phyloP scores from a whole-genome alignment of 257 asterid species.

The Fraxinus pennsylvanica region DNA sequence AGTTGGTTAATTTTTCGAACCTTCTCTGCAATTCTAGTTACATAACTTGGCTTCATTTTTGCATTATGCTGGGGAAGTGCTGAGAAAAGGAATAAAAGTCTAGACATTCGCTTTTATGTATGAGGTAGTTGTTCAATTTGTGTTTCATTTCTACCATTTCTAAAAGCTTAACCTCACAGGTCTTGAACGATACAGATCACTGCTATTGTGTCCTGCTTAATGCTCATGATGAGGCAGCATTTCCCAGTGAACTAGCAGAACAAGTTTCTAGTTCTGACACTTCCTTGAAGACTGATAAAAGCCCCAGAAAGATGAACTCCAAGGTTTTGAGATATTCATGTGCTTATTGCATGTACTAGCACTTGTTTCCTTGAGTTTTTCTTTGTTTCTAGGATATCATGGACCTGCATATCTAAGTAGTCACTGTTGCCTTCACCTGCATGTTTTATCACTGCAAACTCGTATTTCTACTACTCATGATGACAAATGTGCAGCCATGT shows the following conservation, averaged over 20 bases:
- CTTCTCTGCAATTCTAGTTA: neutral
- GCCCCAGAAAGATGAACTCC: conserved; percentile 54
- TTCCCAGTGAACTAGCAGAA: conserved; percentile 56
- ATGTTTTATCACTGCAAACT: neutral
- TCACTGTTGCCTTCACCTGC: neutral
- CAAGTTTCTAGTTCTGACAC: conserved; percentile 41
- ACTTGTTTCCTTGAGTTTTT: neutral
- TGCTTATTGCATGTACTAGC: neutral
- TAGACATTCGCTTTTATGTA: neutral
- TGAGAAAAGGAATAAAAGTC: neutral
- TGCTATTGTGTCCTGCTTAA: conserved; percentile 92
- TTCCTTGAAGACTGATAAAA: conserved; percentile 46
- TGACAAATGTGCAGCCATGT: neutral
- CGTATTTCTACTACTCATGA: neutral
- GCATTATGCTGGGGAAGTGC: neutral
- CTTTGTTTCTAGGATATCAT: neutral
- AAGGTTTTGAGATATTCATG: conserved; percentile 39
- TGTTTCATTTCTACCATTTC: conserved; percentile 7
- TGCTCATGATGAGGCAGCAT: conserved; percentile 91
- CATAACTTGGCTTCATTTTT: neutral
- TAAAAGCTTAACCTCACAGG: conserved; percentile 49
- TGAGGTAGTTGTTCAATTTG: conserved; percentile 7
- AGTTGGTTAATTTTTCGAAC: neutral
- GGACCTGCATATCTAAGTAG: neutral
- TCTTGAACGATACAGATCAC: conserved; percentile 91